Conservation (phyloP, 257 asterid genomes). For the Datura wrightii region DNA sequence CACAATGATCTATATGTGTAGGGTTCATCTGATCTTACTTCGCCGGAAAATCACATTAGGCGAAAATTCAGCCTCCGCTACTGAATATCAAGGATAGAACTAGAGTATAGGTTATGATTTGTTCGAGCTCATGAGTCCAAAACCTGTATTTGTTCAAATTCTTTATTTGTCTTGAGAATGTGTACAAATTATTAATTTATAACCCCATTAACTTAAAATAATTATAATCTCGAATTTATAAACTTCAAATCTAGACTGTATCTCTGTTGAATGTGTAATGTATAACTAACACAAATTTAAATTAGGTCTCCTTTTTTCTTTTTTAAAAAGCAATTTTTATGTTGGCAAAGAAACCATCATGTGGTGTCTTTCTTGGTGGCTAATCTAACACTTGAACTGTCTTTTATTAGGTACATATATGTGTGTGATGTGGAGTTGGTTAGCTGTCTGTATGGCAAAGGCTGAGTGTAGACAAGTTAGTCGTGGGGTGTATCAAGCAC, state of each 20-base stretch:
- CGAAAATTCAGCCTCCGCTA: too few relatives aligned
- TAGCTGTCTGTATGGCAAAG: conserved; percentile 45
- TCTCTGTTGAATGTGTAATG: background rate
- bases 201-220: too few relatives aligned
- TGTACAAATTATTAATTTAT: background rate
- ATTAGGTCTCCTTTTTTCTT: background rate
- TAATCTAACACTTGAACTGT: conserved; percentile 11
- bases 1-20: too few relatives aligned
- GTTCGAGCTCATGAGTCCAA: too few relatives aligned
- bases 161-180: too few relatives aligned
- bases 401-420: background rate
- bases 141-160: too few relatives aligned
- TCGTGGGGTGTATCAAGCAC: conserved; percentile 37
- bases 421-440: conserved; percentile 33
- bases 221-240: background rate
- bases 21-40: too few relatives aligned
- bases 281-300: background rate
- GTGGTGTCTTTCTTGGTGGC: background rate
- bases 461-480: conserved; percentile 31
- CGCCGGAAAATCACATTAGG: too few relatives aligned
- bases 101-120: too few relatives aligned
- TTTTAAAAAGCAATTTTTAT: too few relatives aligned
- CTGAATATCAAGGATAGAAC: too few relatives aligned
- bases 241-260: background rate
- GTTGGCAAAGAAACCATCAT: conserved; percentile 18